Conservation (phyloP, 108 stramenopile genomes). For the Nannochloropsis oceanica region DNA sequence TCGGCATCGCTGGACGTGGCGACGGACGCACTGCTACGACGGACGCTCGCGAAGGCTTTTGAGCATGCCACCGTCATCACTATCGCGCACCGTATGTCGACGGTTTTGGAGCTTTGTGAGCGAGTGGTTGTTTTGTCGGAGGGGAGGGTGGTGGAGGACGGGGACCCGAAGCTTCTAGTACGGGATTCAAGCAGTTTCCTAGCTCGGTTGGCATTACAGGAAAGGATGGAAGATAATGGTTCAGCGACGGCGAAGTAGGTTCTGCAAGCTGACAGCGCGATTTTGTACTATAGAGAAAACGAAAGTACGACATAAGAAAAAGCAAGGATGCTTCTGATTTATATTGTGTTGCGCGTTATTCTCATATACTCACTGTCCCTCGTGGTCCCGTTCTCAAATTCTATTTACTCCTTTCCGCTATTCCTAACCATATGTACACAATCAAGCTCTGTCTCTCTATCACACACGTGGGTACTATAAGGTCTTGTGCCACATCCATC, state of each 20-base stretch:
- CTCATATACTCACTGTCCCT: no score
- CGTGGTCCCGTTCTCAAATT: no score
- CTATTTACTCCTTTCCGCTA: no score
- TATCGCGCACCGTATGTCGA: background rate
- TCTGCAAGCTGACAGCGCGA: no score
- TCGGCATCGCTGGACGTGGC: conserved; percentile 2
- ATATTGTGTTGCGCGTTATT: no score
- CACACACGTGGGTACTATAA: background rate
- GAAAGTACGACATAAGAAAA: background rate
- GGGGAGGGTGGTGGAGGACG: conserved; percentile 3
- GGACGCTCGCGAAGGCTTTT: background rate
- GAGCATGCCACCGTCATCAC: background rate
- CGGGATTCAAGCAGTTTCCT: background rate
- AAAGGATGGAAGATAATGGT: no score
- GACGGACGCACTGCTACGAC: background rate
- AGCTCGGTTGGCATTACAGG: background rate
- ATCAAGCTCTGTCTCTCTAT: no score
- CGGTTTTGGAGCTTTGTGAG: background rate
- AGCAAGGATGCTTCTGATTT: background rate
- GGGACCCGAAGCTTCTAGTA: background rate
- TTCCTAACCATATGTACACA: no score
- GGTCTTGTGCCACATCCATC: background rate
- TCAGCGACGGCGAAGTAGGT: no score
- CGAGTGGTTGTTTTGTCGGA: background rate
- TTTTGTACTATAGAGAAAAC: background rate